phyloP scores from a whole-genome alignment of 352 stramenopile species.

The Pythium volutum region DNA sequence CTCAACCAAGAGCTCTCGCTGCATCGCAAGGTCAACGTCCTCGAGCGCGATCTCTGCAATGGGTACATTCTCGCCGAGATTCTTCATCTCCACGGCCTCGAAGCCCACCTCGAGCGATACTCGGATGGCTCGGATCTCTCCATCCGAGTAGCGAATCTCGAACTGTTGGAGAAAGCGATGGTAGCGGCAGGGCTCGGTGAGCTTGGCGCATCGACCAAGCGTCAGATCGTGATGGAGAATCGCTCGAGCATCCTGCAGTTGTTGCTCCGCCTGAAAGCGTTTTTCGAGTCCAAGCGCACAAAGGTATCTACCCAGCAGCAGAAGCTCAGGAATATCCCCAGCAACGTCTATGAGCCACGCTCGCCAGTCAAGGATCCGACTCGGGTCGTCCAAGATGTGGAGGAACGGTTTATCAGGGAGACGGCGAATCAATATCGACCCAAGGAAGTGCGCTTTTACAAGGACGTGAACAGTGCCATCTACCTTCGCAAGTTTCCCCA shows the following conservation, averaged over 20 bases:
- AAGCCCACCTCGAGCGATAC: constrained; percentile 49
- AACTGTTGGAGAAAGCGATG: constrained; percentile 44
- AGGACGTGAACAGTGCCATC: constrained; percentile 68
- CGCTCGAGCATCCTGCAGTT: constrained; percentile 51
- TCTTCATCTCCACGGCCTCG: constrained; percentile 44
- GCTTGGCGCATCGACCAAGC: constrained; percentile 40
- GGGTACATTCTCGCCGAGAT: constrained; percentile 66
- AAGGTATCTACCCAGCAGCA: constrained; percentile 19
- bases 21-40: constrained; percentile 37
- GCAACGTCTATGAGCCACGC: constrained; percentile 19
- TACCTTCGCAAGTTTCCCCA: constrained; percentile 62
- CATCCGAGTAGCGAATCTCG: constrained; percentile 60
- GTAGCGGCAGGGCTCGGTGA: constrained; percentile 31
- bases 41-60: constrained; percentile 68
- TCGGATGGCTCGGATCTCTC: constrained; percentile 29
- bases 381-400: constrained; percentile 32
- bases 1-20: constrained; percentile 62
- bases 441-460: constrained; percentile 45
- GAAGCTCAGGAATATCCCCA: constrained; percentile 13
- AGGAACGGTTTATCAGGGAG: constrained; percentile 52
- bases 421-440: constrained; percentile 42
- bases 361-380: constrained; percentile 12
- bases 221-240: constrained; percentile 69
- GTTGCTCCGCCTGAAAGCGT: constrained; percentile 56
- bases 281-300: constrained; percentile 32